phyloP scores from a whole-genome alignment of 805 yeast species.

The Metschnikowia bowlesiae region DNA sequence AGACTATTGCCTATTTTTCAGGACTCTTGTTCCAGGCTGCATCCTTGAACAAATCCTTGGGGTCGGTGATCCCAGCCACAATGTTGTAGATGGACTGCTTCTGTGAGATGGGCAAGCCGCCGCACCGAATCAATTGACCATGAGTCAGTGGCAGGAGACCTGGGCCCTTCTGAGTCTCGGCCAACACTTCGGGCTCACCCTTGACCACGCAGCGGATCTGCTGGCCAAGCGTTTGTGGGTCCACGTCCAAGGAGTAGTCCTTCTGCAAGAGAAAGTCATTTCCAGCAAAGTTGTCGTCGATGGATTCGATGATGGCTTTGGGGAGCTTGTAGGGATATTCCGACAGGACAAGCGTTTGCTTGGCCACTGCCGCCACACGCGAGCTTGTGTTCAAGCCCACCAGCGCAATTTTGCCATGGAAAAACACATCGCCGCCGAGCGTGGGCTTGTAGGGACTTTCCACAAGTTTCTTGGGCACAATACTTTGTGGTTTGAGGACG shows the following conservation, averaged over 20 bases:
- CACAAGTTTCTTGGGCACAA: slow-evolving; percentile 14
- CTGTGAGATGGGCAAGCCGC: slow-evolving; percentile 22
- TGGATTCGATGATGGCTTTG: slow-evolving; percentile 24
- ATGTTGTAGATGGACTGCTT: slow-evolving; percentile 30
- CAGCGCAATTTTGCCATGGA: slow-evolving; percentile 33
- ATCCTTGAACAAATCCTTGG: slow-evolving; percentile 23
- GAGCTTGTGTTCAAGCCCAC: slow-evolving; percentile 21
- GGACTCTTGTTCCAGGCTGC: slow-evolving; percentile 24
- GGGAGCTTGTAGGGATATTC: slow-evolving; percentile 42
- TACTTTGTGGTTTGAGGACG: neutral
- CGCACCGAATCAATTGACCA: slow-evolving; percentile 26
- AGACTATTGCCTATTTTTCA: neutral
- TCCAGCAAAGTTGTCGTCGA: slow-evolving; percentile 16
- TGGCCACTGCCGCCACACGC: slow-evolving; percentile 39
- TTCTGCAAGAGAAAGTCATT: slow-evolving; percentile 33
- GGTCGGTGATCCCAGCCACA: slow-evolving; percentile 25
- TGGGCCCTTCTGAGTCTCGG: neutral
- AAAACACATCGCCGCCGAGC: slow-evolving; percentile 26
- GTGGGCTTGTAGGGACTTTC: slow-evolving; percentile 18
- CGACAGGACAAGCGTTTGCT: slow-evolving; percentile 33
- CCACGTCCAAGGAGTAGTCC: slow-evolving; percentile 23
- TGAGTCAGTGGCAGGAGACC: slow-evolving; percentile 9
- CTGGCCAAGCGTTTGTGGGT: slow-evolving; percentile 18
- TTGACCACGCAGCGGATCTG: slow-evolving; percentile 29
- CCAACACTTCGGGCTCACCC: slow-evolving; percentile 25